Conservation (phyloP, 768 basidiomycete species). For the Plicaturopsis crispa region DNA sequence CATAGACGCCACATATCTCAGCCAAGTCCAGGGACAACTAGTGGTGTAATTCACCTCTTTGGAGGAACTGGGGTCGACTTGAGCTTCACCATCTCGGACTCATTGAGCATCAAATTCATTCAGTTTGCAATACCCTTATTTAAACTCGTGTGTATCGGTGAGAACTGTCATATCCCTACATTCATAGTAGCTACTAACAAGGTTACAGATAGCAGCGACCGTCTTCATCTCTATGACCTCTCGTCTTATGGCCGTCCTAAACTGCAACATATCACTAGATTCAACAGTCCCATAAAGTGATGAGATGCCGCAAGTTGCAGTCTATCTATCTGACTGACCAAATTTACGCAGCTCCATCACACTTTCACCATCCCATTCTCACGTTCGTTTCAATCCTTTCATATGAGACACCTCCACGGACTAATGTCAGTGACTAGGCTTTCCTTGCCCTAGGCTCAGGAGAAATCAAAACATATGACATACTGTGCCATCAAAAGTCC, state of each 20-base stretch:
- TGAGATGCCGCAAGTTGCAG: conserved; percentile 9
- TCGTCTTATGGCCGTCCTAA: conserved; percentile 44
- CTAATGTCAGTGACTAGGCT: no score
- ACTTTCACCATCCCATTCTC: conserved; percentile 62
- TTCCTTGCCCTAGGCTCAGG: conserved; percentile 46
- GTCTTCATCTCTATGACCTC: conserved; percentile 58
- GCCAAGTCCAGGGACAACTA: conserved; percentile 44
- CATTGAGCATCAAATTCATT: conserved; percentile 46
- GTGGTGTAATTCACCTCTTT: conserved; percentile 57
- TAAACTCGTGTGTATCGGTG: conserved; percentile 59
- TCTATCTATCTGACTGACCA: not conserved
- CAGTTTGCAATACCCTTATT: conserved; percentile 49
- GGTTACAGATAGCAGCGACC: conserved; percentile 47
- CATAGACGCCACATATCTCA: not conserved
- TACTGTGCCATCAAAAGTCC: conserved; percentile 61
- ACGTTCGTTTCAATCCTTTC: conserved; percentile 38
- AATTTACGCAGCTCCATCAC: conserved; percentile 39
- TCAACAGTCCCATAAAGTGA: conserved; percentile 23
- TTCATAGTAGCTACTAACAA: no score
- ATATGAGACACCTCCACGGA: no score
- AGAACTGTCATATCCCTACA: conserved; percentile 5
- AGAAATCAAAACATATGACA: conserved; percentile 68
- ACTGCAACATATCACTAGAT: conserved; percentile 39
- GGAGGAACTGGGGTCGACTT: conserved; percentile 62
- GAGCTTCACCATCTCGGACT: conserved; percentile 37